phyloP scores from a whole-genome alignment of 2,329 filamentous ascomycete genomes.

The Alternaria sp. region DNA sequence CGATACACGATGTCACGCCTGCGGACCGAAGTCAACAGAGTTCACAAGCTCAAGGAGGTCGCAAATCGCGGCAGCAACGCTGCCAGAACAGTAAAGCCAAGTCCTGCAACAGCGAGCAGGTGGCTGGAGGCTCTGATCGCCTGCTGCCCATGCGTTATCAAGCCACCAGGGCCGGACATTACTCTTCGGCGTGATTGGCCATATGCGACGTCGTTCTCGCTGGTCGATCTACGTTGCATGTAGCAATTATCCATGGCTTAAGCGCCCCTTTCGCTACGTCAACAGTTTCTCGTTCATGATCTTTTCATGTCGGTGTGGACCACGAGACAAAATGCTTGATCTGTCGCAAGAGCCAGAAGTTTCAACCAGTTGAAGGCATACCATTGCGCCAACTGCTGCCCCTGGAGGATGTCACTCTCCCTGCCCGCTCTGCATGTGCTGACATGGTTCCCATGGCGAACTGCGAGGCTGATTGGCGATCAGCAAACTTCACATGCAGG shows the following conservation, averaged over 20 bases:
- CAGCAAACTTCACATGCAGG: constrained; percentile 19
- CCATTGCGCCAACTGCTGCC: constrained; percentile 2
- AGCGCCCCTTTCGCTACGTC: constrained; percentile 27
- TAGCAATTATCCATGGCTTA: constrained; percentile 12
- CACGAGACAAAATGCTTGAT: constrained; percentile 5
- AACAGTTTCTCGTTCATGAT: constrained; percentile 15
- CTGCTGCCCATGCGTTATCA: constrained; percentile 34
- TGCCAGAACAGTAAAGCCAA: constrained; percentile 11
- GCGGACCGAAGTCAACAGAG: background rate
- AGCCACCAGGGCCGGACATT: constrained; percentile 29
- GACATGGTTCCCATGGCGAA: constrained; percentile 22
- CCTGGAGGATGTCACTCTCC: background rate
- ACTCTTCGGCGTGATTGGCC: constrained; percentile 25
- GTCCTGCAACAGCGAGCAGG: constrained; percentile 19
- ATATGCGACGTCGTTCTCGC: constrained; percentile 15
- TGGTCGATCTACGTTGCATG: constrained; percentile 23
- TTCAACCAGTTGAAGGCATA: constrained; percentile 21
- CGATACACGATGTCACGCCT: constrained; percentile 10
- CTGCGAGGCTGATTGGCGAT: constrained; percentile 15
- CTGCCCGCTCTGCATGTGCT: constrained; percentile 18
- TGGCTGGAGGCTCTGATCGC: constrained; percentile 31
- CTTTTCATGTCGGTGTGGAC: constrained; percentile 3
- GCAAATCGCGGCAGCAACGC: constrained; percentile 7
- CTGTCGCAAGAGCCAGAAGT: constrained; percentile 12
- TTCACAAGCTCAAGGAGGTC: constrained; percentile 3